phyloP scores from a whole-genome alignment of 2,329 filamentous ascomycete genomes.

The Diaporthe ilicicola region DNA sequence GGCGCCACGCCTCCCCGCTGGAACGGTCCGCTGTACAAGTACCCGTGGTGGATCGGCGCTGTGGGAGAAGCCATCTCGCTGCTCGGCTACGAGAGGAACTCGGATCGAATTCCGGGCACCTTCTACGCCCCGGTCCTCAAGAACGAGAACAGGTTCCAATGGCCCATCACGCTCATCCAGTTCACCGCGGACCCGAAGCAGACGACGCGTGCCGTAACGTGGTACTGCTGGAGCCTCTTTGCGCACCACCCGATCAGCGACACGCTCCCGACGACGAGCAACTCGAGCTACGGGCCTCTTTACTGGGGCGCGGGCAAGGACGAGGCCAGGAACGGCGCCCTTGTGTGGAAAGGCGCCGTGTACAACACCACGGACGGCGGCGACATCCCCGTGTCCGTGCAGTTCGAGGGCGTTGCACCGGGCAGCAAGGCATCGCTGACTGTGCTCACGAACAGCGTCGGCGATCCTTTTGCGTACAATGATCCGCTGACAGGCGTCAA shows the following conservation, averaged over 20 bases:
- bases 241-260: conserved; percentile 54
- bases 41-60: conserved; percentile 66
- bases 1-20: conserved; percentile 54
- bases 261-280: conserved; percentile 53
- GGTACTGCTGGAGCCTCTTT: conserved; percentile 59
- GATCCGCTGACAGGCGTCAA: conserved; percentile 55
- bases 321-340: conserved; percentile 45
- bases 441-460: conserved; percentile 51
- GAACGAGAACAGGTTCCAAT: conserved; percentile 59
- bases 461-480: conserved; percentile 53
- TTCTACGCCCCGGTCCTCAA: conserved; percentile 60
- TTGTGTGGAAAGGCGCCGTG: conserved; percentile 60
- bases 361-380: conserved; percentile 59
- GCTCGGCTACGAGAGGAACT: conserved; percentile 71
- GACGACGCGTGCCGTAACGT: conserved; percentile 60
- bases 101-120: conserved; percentile 63
- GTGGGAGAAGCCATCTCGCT: conserved; percentile 73
- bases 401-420: conserved; percentile 52
- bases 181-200: conserved; percentile 56
- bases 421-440: conserved; percentile 53
- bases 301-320: conserved; percentile 60
- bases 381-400: conserved; percentile 53
- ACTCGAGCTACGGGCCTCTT: conserved; percentile 53
- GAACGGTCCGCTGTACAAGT: conserved; percentile 53
- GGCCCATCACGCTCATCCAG: conserved; percentile 59